A percentile compares a stretch with the other conserved stretches of the same genome.
These are phyloP conservation scores for Coemansia sp. DNA, from an alignment of 371 early-diverging fungal species.

Conservation along the genomic window DNA sequence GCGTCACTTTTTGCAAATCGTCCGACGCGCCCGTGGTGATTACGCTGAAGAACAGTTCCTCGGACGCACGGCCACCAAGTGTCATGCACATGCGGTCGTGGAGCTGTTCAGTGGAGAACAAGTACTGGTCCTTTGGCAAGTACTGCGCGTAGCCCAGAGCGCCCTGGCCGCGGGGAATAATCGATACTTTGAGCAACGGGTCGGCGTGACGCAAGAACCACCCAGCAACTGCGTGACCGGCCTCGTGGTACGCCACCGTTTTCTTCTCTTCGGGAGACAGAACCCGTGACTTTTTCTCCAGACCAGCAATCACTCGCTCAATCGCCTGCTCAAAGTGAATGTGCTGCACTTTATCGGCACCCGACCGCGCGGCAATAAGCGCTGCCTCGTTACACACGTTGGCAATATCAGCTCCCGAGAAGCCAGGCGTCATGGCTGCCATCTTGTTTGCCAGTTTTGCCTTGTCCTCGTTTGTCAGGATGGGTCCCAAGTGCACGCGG, in stretches of 20 bases:
- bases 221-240: conserved; percentile 98
- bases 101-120: conserved; percentile 89
- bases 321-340: conserved; percentile 96
- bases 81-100: conserved; percentile 98
- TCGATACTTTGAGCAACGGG: conserved; percentile 95
- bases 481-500: conserved; percentile 91
- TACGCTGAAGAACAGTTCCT: conserved; percentile 89
- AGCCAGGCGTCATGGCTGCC: conserved; percentile 95
- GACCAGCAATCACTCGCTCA: conserved; percentile 97
- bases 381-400: conserved; percentile 99
- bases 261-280: conserved; percentile 97
- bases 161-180: conserved; percentile 94
- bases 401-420: conserved; percentile 95
- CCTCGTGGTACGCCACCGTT: conserved; percentile 98
- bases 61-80: conserved; percentile 92
- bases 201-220: conserved; percentile 97
- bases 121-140: conserved; percentile 94
- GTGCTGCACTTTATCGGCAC: conserved; percentile 73
- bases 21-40: conserved; percentile 90
- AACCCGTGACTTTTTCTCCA: conserved; percentile 94
- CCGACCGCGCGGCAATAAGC: conserved; percentile 91
- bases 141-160: conserved; percentile 99
- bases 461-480: conserved; percentile 83
- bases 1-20: conserved; percentile 96
- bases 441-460: conserved; percentile 75